Conservation (phyloP, 176 grass and related monocot species). For the Bonia amplexicaulis region DNA sequence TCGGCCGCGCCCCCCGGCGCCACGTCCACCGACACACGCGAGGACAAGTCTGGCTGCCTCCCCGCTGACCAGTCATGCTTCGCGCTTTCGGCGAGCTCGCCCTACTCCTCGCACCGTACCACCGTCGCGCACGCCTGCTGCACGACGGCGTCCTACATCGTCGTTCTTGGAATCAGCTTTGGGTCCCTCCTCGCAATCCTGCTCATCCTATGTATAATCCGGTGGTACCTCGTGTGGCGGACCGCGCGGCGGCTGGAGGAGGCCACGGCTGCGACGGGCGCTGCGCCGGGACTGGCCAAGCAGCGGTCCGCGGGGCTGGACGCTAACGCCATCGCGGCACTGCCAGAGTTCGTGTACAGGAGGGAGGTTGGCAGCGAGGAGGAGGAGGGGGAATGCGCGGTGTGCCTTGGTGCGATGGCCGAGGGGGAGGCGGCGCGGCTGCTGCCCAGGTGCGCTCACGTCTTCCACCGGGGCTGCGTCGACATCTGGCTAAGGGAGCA, state of each 20-base stretch:
- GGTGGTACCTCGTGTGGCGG: slow-evolving; percentile 41
- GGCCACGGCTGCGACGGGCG: not conserved
- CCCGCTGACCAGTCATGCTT: slow-evolving; percentile 43
- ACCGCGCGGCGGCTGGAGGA: not conserved
- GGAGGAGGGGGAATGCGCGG: slow-evolving; percentile 35
- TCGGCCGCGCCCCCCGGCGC: not conserved
- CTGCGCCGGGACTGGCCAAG: not conserved
- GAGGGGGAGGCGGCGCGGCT: slow-evolving; percentile 39
- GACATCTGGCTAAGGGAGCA: slow-evolving; percentile 55
- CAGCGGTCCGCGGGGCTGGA: slow-evolving; percentile 26
- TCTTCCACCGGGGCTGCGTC: slow-evolving; percentile 58
- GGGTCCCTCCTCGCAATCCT: slow-evolving; percentile 43
- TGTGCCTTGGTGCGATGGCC: slow-evolving; percentile 42
- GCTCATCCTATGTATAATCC: slow-evolving; percentile 32
- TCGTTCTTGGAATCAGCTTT: slow-evolving; percentile 42
- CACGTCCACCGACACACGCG: not conserved
- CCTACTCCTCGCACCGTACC: not conserved
- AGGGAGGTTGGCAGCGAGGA: not conserved
- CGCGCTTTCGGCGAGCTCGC: slow-evolving; percentile 2
- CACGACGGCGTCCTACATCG: slow-evolving; percentile 39
- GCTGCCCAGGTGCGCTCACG: slow-evolving; percentile 56
- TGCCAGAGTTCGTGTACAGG: slow-evolving; percentile 35
- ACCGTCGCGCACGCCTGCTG: slow-evolving; percentile 22
- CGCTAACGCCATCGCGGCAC: slow-evolving; percentile 31
- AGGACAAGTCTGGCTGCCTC: slow-evolving; percentile 16